phyloP scores from a whole-genome alignment of 2,329 filamentous ascomycete species.

The Apiospora pterosperma region DNA sequence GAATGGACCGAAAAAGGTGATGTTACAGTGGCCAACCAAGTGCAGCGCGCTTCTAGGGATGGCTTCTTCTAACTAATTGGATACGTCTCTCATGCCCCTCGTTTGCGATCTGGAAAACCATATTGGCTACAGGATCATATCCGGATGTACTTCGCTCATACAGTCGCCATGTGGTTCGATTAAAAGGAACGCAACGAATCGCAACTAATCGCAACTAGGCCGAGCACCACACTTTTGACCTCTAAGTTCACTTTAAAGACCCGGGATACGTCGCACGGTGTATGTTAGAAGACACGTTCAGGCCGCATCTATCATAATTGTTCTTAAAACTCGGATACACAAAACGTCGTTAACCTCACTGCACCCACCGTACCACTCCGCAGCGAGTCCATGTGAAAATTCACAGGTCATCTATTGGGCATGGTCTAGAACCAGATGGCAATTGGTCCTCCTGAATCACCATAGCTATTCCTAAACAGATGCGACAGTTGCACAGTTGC shows the following conservation, averaged over 20 bases:
- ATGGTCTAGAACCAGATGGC: not conserved
- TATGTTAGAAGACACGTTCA: not conserved
- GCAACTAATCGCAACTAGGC: not conserved
- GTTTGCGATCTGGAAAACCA: too few relatives aligned
- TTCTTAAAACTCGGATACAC: too few relatives aligned
- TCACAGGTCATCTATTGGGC: not conserved
- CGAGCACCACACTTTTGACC: not conserved
- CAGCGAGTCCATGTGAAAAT: not conserved
- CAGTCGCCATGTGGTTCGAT: not conserved
- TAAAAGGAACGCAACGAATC: not conserved
- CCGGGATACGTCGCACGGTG: not conserved
- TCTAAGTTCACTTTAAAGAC: not conserved
- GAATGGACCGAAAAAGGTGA: too few relatives aligned
- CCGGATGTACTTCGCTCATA: too few relatives aligned
- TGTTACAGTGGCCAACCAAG: too few relatives aligned
- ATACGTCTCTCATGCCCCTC: too few relatives aligned
- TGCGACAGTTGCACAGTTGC: not conserved
- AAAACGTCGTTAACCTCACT: not conserved
- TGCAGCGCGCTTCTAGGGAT: too few relatives aligned
- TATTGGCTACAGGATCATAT: too few relatives aligned
- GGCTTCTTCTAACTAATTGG: too few relatives aligned
- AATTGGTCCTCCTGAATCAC: not conserved
- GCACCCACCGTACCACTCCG: not conserved
- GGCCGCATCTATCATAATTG: not conserved
- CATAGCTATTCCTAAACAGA: not conserved